Conservation (phyloP, 2,329 filamentous ascomycete genomes). For the Talaromyces marneffei region DNA sequence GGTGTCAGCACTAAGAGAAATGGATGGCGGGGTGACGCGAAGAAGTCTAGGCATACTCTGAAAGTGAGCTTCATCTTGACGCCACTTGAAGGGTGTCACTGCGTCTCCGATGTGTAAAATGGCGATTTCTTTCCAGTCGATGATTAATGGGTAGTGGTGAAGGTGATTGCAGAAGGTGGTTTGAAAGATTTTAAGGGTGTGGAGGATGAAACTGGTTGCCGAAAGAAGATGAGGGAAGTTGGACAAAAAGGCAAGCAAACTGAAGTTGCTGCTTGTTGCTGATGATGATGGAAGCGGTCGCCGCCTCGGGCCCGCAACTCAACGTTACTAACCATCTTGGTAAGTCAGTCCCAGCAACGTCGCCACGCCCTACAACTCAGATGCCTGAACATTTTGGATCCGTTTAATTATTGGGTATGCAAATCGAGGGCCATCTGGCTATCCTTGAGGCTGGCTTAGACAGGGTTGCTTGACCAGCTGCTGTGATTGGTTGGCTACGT, state of each 20-base stretch:
- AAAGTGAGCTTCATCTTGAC: conserved; percentile 64
- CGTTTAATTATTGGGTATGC: background rate
- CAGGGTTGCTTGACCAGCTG: no score
- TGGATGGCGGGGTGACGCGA: background rate
- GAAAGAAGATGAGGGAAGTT: background rate
- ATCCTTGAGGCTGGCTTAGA: background rate
- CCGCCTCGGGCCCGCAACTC: conserved; percentile 4
- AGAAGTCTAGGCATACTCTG: conserved; percentile 48
- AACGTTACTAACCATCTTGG: background rate
- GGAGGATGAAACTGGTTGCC: conserved; percentile 9
- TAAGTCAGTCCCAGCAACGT: background rate
- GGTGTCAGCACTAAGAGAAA: conserved; percentile 18
- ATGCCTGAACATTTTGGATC: background rate
- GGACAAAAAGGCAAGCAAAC: background rate
- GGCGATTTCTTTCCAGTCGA: background rate
- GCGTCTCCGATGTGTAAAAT: background rate
- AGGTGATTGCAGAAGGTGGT: background rate
- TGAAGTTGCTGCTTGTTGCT: conserved; percentile 2
- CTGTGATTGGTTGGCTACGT: background rate
- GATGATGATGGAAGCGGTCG: conserved; percentile 3
- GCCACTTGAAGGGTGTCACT: conserved; percentile 22
- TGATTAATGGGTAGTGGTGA: background rate
- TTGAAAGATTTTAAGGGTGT: background rate
- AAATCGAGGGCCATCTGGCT: background rate
- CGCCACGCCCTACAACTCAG: background rate